Conservation (phyloP, 305 asterid genomes). For the Fraxinus angustifolia region DNA sequence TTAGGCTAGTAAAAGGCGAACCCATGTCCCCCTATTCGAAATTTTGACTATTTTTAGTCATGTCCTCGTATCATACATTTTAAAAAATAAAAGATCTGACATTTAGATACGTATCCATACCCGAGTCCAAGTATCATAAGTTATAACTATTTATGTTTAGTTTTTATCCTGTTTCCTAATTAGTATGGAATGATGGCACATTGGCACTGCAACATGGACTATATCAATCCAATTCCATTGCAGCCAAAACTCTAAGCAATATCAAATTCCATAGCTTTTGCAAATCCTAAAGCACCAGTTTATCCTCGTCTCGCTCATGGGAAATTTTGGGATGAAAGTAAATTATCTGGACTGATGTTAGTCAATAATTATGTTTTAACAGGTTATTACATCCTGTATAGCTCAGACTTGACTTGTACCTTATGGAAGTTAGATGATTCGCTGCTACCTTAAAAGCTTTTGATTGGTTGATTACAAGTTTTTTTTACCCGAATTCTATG, state of each 20-base stretch:
- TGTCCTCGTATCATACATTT: too few species aligned
- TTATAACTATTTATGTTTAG: not conserved
- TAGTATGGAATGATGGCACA: not conserved
- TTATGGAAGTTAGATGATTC: not conserved
- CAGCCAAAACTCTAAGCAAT: conserved; percentile 36
- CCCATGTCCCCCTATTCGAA: too few species aligned
- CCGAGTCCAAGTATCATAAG: too few species aligned
- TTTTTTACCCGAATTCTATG: not conserved
- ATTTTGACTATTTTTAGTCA: too few species aligned
- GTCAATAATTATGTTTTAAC: not conserved
- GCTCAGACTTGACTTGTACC: not conserved
- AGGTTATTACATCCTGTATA: not conserved
- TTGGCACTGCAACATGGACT: not conserved
- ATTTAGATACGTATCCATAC: too few species aligned
- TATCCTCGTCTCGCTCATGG: conserved; percentile 46
- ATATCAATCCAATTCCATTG: not conserved
- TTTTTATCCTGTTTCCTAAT: not conserved
- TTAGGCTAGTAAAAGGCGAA: too few species aligned
- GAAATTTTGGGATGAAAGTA: conserved; percentile 41
- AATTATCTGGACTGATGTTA: conserved; percentile 8
- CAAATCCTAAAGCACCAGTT: conserved; percentile 44
- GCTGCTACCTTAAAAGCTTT: not conserved
- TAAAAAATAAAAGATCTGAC: too few species aligned
- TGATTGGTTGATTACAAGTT: too few species aligned
- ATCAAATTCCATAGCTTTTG: conserved; percentile 33